Evolutionary conservation across 2,329 filamentous ascomycete species (phyloP), one percentile per base, ranked within the genome.

Genomic region (Colletotrichum godetiae): DNA sequence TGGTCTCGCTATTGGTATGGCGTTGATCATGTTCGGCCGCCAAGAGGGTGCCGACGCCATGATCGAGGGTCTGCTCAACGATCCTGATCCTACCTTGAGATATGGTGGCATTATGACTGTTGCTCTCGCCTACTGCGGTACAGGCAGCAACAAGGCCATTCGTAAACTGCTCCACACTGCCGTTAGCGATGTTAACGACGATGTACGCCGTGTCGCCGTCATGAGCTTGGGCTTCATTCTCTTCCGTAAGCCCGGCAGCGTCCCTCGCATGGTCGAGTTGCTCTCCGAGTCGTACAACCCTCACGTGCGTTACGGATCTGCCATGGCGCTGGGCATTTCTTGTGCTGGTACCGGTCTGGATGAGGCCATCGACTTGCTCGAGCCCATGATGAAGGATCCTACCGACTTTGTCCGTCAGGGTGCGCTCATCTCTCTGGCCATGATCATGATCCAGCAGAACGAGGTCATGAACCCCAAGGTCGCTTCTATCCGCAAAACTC

Each of bases 361-460:
- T 75, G 97, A 99, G 84, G 97, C 97, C 27, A 97, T 98, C 75
- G 97, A 99, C 79, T 89, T 99, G 22, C 89, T 99, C 5, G 97
- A 99, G 86, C 97, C 97, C 22, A 99, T 99, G 97, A 95, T 98
- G 87, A 99, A 98, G 88, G 97, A 99, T 78, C 97, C 97, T 8
- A 97, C 95, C 72, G 97, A 99, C 85, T 99, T 99, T 81, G 97
- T 99, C 65, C 93, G 97, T 77, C 97, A 99, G 84, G 97, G 97
- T 81, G 96, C 97, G 53, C 88, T 98, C 75, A 98, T 99, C 78
- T 91, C 97, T 3, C 88, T 98, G 71, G 91, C 97, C 73, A 99
- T 99, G 97, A 98, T 99, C 78, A 92, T 99, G 89, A 94, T 98
- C n/a, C 97, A 99, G 85, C 97, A 98, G 82, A 99, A 98, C 79